These are phyloP conservation scores for Barnettozyma siamensis DNA, from an alignment of 805 yeast genomes.

Conservation along the genomic window DNA sequence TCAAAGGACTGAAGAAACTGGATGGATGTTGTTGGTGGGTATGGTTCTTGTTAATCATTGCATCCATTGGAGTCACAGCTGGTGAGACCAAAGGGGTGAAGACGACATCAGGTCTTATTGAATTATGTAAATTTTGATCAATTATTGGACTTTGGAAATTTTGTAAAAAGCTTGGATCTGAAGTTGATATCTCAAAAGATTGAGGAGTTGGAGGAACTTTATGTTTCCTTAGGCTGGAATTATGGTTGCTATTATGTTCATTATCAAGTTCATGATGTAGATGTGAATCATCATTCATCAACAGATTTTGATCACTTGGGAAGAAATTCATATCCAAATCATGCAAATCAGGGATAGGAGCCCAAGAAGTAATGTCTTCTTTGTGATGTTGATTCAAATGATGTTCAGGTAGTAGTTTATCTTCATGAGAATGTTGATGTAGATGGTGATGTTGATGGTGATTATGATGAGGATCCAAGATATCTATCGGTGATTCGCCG, in stretches of 20 bases:
- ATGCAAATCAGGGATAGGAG: conserved; percentile 11
- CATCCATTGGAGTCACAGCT: conserved; percentile 58
- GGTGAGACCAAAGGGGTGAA: conserved; percentile 79
- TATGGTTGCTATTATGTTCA: neutral
- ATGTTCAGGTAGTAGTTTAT: neutral
- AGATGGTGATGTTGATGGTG: conserved; percentile 4
- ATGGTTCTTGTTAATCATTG: conserved; percentile 13
- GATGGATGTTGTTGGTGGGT: conserved; percentile 8
- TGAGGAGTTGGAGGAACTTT: conserved; percentile 22
- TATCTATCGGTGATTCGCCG: conserved; percentile 9
- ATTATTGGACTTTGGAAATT: conserved; percentile 17
- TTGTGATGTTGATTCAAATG: neutral
- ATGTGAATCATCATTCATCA: neutral
- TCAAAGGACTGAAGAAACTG: conserved; percentile 41
- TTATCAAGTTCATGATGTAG: neutral
- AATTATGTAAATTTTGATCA: conserved; percentile 9
- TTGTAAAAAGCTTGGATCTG: conserved; percentile 9
- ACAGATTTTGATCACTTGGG: conserved; percentile 2
- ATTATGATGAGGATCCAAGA: conserved; percentile 9
- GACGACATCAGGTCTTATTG: conserved; percentile 49
- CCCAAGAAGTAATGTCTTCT: conserved; percentile 8
- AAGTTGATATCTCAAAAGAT: conserved; percentile 15
- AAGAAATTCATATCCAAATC: conserved; percentile 15
- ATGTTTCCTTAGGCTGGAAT: no score
- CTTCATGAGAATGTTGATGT: neutral